These are phyloP conservation scores for Nicotiana rustica DNA, from an alignment of 305 asterid species.

Conservation along the genomic window DNA sequence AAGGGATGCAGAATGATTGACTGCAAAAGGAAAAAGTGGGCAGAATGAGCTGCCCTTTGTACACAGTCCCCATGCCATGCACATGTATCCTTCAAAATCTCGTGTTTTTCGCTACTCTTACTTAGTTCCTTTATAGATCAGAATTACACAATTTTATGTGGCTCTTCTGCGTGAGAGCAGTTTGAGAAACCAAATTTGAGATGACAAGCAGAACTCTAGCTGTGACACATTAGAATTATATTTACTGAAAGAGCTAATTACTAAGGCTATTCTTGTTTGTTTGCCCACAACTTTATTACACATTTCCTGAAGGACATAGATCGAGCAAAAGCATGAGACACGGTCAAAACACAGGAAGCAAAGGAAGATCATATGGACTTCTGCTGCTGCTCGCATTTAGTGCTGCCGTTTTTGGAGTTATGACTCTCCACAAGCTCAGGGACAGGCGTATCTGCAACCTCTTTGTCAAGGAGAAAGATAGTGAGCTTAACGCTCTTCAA, in stretches of 20 bases:
- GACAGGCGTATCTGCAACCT: slow-evolving; percentile 57
- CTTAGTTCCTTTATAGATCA: not conserved
- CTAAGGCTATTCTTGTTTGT: slow-evolving; percentile 1
- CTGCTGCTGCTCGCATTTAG: slow-evolving; percentile 59
- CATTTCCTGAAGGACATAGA: not conserved
- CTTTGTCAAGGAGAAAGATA: slow-evolving; percentile 57
- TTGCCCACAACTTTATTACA: not conserved
- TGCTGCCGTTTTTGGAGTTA: slow-evolving; percentile 59
- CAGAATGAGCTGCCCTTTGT: not conserved
- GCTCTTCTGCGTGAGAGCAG: slow-evolving; percentile 37
- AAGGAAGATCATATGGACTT: slow-evolving; percentile 47
- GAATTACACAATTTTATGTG: not conserved
- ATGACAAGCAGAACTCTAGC: slow-evolving; percentile 52
- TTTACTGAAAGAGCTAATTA: slow-evolving; percentile 33
- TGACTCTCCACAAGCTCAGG: slow-evolving; percentile 63
- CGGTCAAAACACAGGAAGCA: slow-evolving; percentile 33
- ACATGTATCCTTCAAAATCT: slow-evolving; percentile 27
- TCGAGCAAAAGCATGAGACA: slow-evolving; percentile 44
- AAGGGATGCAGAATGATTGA: not conserved
- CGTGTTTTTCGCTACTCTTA: not conserved
- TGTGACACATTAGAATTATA: slow-evolving; percentile 31
- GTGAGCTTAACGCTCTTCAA: slow-evolving; percentile 57
- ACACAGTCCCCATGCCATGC: slow-evolving; percentile 11
- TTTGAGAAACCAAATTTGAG: slow-evolving; percentile 50
- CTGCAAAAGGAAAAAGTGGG: not conserved